Percentiles rank a stretch among this genome's conserved stretches.
Evolutionary conservation across 208 protist species (phyloP).

Genomic region (Kentomonas sorsogonicus): DNA sequence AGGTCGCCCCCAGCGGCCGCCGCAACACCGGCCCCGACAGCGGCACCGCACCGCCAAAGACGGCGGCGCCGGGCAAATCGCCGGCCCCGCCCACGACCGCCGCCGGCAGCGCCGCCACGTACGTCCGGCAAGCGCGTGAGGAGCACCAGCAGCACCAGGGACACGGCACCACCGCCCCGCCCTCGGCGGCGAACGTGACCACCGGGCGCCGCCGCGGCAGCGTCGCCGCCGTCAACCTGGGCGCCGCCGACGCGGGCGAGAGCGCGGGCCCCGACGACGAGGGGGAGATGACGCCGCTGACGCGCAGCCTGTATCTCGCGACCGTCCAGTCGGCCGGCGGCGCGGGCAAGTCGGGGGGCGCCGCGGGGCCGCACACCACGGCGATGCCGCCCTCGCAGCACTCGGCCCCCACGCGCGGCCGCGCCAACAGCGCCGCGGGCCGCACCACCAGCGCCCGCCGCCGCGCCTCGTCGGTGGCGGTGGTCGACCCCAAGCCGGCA

Average conservation of each 20-base stretch:
- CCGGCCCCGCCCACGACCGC: background rate
- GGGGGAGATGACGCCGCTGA: conserved; percentile 11
- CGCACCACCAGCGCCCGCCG: background rate
- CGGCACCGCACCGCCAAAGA: background rate
- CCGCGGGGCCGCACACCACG: too few relatives aligned
- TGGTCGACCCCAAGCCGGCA: background rate
- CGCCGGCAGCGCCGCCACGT: too few relatives aligned
- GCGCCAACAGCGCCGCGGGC: background rate
- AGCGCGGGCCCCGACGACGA: background rate
- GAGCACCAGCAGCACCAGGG: too few relatives aligned
- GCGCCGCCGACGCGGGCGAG: background rate
- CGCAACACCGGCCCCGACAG: background rate
- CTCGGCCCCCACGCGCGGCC: background rate
- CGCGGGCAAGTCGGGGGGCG: too few relatives aligned
- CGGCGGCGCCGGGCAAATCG: background rate
- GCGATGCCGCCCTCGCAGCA: too few relatives aligned
- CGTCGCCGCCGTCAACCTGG: conserved; percentile 9
- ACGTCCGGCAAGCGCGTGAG: too few relatives aligned
- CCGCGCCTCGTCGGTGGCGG: background rate
- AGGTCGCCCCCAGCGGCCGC: background rate
- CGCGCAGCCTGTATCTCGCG: conserved; percentile 5
- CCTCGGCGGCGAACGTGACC: background rate
- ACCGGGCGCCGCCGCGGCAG: conserved; percentile 9
- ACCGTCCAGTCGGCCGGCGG: conserved; percentile 3
- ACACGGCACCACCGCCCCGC: too few relatives aligned